Conservation (phyloP, 257 asterid species). For the Nyctanthes arbortristis region DNA sequence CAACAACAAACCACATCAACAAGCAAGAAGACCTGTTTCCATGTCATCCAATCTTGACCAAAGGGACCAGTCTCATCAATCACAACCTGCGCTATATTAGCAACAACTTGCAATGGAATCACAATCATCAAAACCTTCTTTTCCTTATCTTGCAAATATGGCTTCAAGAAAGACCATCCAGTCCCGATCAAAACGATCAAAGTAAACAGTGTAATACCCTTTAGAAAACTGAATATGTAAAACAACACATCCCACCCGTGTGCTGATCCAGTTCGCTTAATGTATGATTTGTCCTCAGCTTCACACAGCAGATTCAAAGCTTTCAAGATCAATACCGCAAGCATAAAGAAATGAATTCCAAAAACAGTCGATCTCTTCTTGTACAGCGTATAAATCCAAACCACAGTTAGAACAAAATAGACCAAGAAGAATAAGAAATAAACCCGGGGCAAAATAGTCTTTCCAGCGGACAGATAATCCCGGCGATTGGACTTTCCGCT, state of each 20-base stretch:
- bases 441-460: slow-evolving; percentile 67
- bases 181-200: slow-evolving; percentile 81
- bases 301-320: slow-evolving; percentile 66
- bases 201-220: slow-evolving; percentile 70
- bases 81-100: slow-evolving; percentile 81
- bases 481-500: slow-evolving; percentile 47
- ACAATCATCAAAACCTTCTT: slow-evolving; percentile 82
- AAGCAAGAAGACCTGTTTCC: slow-evolving; percentile 84
- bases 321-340: slow-evolving; percentile 63
- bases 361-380: slow-evolving; percentile 56
- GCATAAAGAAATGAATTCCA: slow-evolving; percentile 77
- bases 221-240: slow-evolving; percentile 69
- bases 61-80: slow-evolving; percentile 79
- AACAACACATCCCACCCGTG: slow-evolving; percentile 88
- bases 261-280: slow-evolving; percentile 65
- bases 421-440: slow-evolving; percentile 53
- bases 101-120: slow-evolving; percentile 80
- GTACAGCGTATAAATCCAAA: slow-evolving; percentile 60
- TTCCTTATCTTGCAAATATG: slow-evolving; percentile 80
- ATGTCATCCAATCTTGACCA: slow-evolving; percentile 71
- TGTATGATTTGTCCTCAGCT: slow-evolving; percentile 84
- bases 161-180: slow-evolving; percentile 87
- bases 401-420: slow-evolving; percentile 46
- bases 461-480: slow-evolving; percentile 79
- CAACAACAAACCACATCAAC: no score